These are phyloP conservation scores for Aureobasidium lini DNA, from an alignment of 2,329 filamentous ascomycete genomes.

Conservation along the genomic window DNA sequence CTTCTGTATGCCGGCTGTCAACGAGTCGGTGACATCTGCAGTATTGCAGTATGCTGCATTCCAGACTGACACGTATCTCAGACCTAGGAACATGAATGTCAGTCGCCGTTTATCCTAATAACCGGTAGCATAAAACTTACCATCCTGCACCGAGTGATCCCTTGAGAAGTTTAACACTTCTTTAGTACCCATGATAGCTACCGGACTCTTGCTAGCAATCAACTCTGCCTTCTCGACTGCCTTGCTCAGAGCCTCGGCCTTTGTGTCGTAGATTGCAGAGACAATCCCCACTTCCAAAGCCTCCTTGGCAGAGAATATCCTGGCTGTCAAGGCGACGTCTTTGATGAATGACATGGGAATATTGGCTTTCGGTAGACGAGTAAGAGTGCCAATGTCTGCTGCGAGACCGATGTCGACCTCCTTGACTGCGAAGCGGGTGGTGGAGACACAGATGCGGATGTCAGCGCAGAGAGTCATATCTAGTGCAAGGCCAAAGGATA, in stretches of 20 bases:
- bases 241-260: conserved; percentile 55
- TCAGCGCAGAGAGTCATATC: conserved; percentile 62
- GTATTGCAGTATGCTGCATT: conserved; percentile 79
- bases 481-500: conserved; percentile 69
- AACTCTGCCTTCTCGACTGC: conserved; percentile 56
- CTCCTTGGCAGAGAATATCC: conserved; percentile 62
- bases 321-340: conserved; percentile 65
- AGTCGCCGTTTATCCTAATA: not conserved
- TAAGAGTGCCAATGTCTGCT: conserved; percentile 70
- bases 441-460: conserved; percentile 54
- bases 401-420: conserved; percentile 78
- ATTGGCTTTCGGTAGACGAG: conserved; percentile 65
- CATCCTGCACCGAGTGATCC: conserved; percentile 70
- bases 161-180: conserved; percentile 75
- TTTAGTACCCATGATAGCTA: conserved; percentile 83
- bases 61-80: conserved; percentile 82
- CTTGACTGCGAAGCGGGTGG: conserved; percentile 61
- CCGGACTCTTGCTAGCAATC: conserved; percentile 75
- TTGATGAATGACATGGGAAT: conserved; percentile 69
- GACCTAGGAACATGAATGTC: conserved; percentile 35
- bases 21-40: conserved; percentile 63
- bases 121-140: conserved; percentile 39
- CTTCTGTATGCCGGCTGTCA: conserved; percentile 71
- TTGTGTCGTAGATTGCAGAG: conserved; percentile 52
- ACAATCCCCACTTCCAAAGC: conserved; percentile 65